These are phyloP conservation scores for Triticum monococcum DNA, from an alignment of 176 grass and related monocot species.

Conservation along the genomic window DNA sequence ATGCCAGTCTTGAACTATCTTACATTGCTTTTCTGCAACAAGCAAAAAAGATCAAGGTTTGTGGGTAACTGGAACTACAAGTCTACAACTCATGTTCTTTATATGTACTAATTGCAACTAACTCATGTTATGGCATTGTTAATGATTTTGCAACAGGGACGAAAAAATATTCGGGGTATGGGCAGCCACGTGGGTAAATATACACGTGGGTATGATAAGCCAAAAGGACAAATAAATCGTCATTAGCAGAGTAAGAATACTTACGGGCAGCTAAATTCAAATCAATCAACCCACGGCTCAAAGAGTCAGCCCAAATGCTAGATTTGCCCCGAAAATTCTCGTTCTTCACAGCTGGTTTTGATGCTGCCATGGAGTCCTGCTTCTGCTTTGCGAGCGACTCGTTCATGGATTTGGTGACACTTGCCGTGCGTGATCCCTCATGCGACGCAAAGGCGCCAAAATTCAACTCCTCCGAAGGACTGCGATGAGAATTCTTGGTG, in stretches of 20 bases:
- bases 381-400: slow-evolving; percentile 25
- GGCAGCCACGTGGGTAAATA: background rate
- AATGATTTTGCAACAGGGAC: background rate
- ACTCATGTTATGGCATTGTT: background rate
- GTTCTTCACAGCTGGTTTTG: slow-evolving; percentile 42
- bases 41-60: background rate
- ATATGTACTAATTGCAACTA: background rate
- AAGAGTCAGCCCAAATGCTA: slow-evolving; percentile 81
- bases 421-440: slow-evolving; percentile 12
- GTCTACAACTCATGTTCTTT: background rate
- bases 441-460: slow-evolving; percentile 40
- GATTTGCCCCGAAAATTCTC: slow-evolving; percentile 71
- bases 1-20: background rate
- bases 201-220: background rate
- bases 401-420: slow-evolving; percentile 7
- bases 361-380: slow-evolving; percentile 10
- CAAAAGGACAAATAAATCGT: background rate
- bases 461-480: slow-evolving; percentile 24
- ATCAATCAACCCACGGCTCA: slow-evolving; percentile 85
- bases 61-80: background rate
- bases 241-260: slow-evolving; percentile 25
- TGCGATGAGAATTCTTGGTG: slow-evolving; percentile 14
- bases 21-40: background rate
- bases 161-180: background rate
- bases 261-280: slow-evolving; percentile 75